Base-by-base conservation (phyloP, 2,329 filamentous ascomycete species). In the Aspergillus awamori region DNA sequence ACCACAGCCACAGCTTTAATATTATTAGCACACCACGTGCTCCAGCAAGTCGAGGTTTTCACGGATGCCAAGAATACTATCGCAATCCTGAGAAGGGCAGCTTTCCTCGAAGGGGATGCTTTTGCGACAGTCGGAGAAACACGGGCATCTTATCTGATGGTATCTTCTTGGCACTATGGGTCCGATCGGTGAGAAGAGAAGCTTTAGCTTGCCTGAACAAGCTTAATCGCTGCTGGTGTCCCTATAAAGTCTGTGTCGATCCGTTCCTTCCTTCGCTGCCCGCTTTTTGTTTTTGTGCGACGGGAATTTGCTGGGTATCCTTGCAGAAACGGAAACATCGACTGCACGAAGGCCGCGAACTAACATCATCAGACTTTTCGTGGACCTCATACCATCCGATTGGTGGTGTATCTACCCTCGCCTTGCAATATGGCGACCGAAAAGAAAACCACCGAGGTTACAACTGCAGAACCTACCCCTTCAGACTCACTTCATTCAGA, bases 61-160 rank as follows among this genome's bases (percentile, higher is more conserved):
- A n/a, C 8, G 20, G 8, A 2, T 33, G 53, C 53, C 41, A 56
- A 56, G 53, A 28, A 30, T 30, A 20, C 5, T 10, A 45, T 33
- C 26, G 20, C 39, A 26, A 22, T 6, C 24, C 38, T 26, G 22
- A 45, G 20, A 15, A 22, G 17, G n/a, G 39, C 45, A 13, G 7
- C 39, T 56, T n/a, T 24, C 53, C 53, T n/a, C 10, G n/a, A 28
- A 45, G 20, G 24, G 38, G 13, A 22, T 8, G 26, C 20, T 15
- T 28, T 30, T 24, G 26, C 39, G 53, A 55, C 39, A 47, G 10
- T 56, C 24, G 41, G 22, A 33, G n/a, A 33, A 26, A 30, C 41
- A 39, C 26, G 26, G 43, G n/a, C 41, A 56, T 56, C 53, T 56
- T 45, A 56, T 56, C 53, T 56, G 41, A 56, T 56, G 36, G 17